Base-by-base conservation (phyloP, 2,329 filamentous ascomycete genomes). In the Penicillium brasilianum region DNA sequence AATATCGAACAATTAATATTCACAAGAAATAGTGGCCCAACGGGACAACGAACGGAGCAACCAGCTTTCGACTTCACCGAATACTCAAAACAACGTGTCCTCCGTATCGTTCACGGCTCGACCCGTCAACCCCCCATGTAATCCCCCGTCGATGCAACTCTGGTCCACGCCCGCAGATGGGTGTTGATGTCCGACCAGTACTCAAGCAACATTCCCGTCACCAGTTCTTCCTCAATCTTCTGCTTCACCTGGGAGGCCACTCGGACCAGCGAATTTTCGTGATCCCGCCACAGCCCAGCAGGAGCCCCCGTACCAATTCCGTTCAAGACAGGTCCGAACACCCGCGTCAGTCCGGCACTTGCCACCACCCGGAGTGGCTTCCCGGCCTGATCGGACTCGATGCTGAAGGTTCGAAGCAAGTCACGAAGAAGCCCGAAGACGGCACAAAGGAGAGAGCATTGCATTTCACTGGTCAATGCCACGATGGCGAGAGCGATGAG, bases 371-470 rank as follows among this genome's bases (percentile, higher is more conserved):
- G 66, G 58, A 63, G 60, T 22, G 60, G 50, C 49, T 41, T 62
- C 44, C 66, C 66, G 54, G 63, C 39, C 10, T 62, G 56, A 20
- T 66, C 25, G 66, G 60, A 69, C 63, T 14, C 60, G 67, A 18
- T 14, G 20, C 16, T 14, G 11, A 11, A 64, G 3, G 68, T 70
- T 53, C 75, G 68, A 11, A 74, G 59, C 30, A 78, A 63, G 11
- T 72, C 61, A 16, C 71, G 63, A 48, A 77, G 71, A 13, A 80
- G 64, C 7, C 77, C 78, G 58, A 80, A 77, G 1, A 79, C 72
- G 0, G 74, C 74, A 57, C 77, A 80, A 58, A 79, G 75, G 22
- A 80, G 69, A 28, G 77, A 75, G 43, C 77, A 67, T 57, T 79
- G 76, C 71, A 77, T 74, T 37, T 77, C 71, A 46, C 66, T 72